These are phyloP conservation scores for Butyriboletus loyo DNA, from an alignment of 768 basidiomycete genomes.

Conservation along the genomic window DNA sequence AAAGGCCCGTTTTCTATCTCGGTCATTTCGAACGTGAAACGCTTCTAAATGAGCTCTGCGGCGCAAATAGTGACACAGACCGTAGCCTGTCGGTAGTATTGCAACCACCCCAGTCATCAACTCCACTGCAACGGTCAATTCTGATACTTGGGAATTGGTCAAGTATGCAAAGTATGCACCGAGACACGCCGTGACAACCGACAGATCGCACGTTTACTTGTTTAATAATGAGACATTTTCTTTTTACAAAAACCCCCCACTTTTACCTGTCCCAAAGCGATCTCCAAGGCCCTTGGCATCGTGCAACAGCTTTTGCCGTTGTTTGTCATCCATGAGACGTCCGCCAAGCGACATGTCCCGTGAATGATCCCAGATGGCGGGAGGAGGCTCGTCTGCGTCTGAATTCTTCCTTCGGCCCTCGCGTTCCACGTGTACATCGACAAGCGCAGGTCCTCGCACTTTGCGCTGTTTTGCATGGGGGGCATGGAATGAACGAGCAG, in stretches of 20 bases:
- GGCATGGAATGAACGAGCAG: neutral
- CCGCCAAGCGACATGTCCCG: slow-evolving; percentile 89
- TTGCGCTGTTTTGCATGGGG: slow-evolving; percentile 34
- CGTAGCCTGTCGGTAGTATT: too few relatives aligned
- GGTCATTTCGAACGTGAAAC: too few relatives aligned
- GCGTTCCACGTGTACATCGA: slow-evolving; percentile 48
- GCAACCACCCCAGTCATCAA: too few relatives aligned
- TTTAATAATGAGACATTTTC: neutral
- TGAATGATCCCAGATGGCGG: slow-evolving; percentile 87
- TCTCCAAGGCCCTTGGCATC: slow-evolving; percentile 82
- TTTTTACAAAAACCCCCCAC: slow-evolving; percentile 57
- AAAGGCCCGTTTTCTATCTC: too few relatives aligned
- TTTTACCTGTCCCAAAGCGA: slow-evolving; percentile 73
- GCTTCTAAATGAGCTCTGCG: too few relatives aligned
- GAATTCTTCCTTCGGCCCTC: slow-evolving; percentile 37
- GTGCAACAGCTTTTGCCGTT: slow-evolving; percentile 70
- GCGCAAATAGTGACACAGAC: too few relatives aligned
- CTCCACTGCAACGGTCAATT: too few relatives aligned
- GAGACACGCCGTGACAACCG: slow-evolving; percentile 11
- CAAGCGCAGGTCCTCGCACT: slow-evolving; percentile 51
- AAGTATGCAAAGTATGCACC: neutral
- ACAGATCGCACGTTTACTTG: neutral
- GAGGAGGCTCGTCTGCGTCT: slow-evolving; percentile 49
- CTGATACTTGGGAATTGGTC: neutral
- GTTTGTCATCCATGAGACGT: slow-evolving; percentile 84